These are phyloP conservation scores for Talaromyces pinophilus DNA, from an alignment of 2,329 filamentous ascomycete genomes.

Conservation along the genomic window DNA sequence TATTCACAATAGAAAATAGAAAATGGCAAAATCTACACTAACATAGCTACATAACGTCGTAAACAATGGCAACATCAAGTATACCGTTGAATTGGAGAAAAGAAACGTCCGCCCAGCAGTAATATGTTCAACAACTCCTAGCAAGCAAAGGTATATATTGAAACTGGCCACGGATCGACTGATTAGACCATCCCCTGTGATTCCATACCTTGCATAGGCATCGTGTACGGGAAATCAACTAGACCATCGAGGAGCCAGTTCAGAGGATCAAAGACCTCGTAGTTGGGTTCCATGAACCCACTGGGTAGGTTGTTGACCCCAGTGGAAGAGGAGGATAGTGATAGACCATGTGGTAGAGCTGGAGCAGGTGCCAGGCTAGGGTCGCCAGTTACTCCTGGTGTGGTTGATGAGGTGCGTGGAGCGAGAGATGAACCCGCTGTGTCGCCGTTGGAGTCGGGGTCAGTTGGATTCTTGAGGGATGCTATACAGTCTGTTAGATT, in stretches of 20 bases:
- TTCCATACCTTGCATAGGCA: conserved; percentile 56
- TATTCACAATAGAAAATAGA: not conserved
- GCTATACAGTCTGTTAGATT: conserved; percentile 33
- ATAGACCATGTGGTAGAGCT: conserved; percentile 36
- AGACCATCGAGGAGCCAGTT: conserved; percentile 92
- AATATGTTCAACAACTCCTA: not conserved
- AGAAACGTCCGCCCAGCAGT: not conserved
- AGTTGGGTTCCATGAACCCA: conserved; percentile 67
- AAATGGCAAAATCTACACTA: not conserved
- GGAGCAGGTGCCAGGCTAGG: conserved; percentile 47
- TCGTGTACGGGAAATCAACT: conserved; percentile 74
- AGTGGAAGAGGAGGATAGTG: conserved; percentile 31
- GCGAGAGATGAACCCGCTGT: conserved; percentile 64
- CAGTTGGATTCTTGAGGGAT: conserved; percentile 82
- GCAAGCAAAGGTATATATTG: not conserved
- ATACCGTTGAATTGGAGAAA: not conserved
- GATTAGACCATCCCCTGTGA: conserved; percentile 39
- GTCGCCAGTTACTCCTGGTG: conserved; percentile 44
- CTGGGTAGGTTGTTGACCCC: conserved; percentile 36
- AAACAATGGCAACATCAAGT: not conserved
- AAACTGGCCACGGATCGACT: no score
- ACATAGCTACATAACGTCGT: conserved; percentile 11
- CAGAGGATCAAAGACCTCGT: conserved; percentile 88
- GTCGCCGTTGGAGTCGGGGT: conserved; percentile 75
- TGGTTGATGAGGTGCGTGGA: conserved; percentile 35